phyloP scores from a whole-genome alignment of 2,329 filamentous ascomycete species.

The Boeremia exigua region DNA sequence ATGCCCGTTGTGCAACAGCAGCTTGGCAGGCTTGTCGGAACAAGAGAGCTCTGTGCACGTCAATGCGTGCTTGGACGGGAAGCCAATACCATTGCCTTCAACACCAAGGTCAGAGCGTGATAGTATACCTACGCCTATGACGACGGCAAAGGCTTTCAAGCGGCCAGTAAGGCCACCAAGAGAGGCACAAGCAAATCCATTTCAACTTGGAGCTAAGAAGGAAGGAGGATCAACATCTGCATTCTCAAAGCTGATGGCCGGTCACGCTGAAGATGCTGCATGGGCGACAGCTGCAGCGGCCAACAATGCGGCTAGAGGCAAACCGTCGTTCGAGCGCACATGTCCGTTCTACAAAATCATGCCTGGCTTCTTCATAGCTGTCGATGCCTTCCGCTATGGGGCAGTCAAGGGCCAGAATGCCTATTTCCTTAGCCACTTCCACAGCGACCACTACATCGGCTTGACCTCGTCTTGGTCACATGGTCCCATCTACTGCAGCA shows the following conservation, averaged over 20 bases:
- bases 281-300: constrained; percentile 87
- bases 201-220: constrained; percentile 58
- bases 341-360: constrained; percentile 99
- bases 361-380: constrained; percentile 88
- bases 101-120: constrained; percentile 18
- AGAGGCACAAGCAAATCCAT: constrained; percentile 82
- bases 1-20: constrained; percentile 81
- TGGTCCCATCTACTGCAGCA: constrained; percentile 95
- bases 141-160: constrained; percentile 63
- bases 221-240: constrained; percentile 64
- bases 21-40: constrained; percentile 61
- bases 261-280: constrained; percentile 85
- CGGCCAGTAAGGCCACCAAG: constrained; percentile 70
- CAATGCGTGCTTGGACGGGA: constrained; percentile 89
- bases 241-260: constrained; percentile 92
- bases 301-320: constrained; percentile 79
- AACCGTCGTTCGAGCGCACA: constrained; percentile 84
- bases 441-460: constrained; percentile 96
- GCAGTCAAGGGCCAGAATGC: constrained; percentile 90
- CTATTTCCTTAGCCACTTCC: constrained; percentile 97
- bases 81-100: constrained; percentile 64
- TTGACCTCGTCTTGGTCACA: constrained; percentile 87
- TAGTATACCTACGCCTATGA: constrained; percentile 14
- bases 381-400: constrained; percentile 95
- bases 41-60: constrained; percentile 82